Evolutionary conservation across 495 filamentous ascomycete genomes (phyloP).

Genomic region (Aspergillus mulundensis): DNA sequence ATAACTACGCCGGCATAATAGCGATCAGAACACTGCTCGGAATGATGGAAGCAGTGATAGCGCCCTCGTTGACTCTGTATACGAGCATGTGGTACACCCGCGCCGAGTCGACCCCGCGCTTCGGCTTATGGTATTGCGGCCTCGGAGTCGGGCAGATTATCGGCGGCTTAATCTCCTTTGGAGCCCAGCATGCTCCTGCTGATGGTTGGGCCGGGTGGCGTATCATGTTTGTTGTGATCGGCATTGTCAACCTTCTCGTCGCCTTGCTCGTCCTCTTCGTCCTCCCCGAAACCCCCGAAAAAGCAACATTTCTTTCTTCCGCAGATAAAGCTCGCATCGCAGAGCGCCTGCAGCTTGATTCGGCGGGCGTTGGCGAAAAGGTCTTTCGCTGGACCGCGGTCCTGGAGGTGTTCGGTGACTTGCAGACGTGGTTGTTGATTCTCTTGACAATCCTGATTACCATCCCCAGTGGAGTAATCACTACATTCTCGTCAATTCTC

Average conservation of each 20-base stretch:
- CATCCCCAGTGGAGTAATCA: slow-evolving; percentile 49
- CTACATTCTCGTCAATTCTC: slow-evolving; percentile 46
- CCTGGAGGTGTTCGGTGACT: slow-evolving; percentile 37
- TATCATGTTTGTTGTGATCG: slow-evolving; percentile 61
- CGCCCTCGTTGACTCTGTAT: slow-evolving; percentile 49
- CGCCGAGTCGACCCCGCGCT: slow-evolving; percentile 57
- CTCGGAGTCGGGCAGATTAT: slow-evolving; percentile 61
- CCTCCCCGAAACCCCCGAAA: slow-evolving; percentile 48
- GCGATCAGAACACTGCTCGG: slow-evolving; percentile 57
- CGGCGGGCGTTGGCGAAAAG: slow-evolving; percentile 46
- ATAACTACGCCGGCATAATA: slow-evolving; percentile 43
- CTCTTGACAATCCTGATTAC: slow-evolving; percentile 44
- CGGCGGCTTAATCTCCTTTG: slow-evolving; percentile 58
- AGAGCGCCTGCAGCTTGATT: slow-evolving; percentile 41
- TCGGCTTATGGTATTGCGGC: slow-evolving; percentile 63
- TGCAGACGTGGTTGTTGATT: slow-evolving; percentile 38
- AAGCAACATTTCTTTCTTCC: slow-evolving; percentile 50
- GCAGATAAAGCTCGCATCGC: slow-evolving; percentile 39
- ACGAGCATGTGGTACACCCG: slow-evolving; percentile 59
- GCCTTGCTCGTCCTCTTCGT: slow-evolving; percentile 47
- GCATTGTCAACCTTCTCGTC: slow-evolving; percentile 51
- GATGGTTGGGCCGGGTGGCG: slow-evolving; percentile 50
- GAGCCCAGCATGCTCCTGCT: slow-evolving; percentile 50
- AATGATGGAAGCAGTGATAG: slow-evolving; percentile 60
- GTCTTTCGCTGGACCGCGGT: slow-evolving; percentile 34